Evolutionary conservation across 345 rosid species (phyloP).

Genomic region (Gossypium rotundifolium): DNA sequence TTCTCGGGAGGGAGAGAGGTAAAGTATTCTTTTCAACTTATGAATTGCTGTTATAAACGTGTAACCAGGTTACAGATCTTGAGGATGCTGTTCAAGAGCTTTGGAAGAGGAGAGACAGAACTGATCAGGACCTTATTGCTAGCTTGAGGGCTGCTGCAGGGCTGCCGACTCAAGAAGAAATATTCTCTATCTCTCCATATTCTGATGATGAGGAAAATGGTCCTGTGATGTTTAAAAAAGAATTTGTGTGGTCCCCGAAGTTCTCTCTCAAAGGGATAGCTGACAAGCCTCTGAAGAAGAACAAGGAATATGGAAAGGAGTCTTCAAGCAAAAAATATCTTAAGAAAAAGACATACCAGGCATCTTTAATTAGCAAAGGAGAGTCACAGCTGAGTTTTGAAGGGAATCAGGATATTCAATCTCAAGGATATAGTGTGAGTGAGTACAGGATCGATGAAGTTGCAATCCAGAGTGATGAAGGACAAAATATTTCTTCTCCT

Average conservation of each 20-base stretch:
- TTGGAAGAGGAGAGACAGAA: constrained; percentile 79
- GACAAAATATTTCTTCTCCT: constrained; percentile 35
- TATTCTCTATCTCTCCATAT: constrained; percentile 70
- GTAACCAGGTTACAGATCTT: constrained; percentile 91
- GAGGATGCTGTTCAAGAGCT: constrained; percentile 98
- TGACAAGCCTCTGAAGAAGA: constrained; percentile 86
- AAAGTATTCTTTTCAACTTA: constrained; percentile 6
- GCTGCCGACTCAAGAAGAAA: constrained; percentile 81
- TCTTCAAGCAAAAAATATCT: constrained; percentile 44
- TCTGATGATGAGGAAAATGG: constrained; percentile 94
- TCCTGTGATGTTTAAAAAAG: constrained; percentile 37
- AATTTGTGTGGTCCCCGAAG: constrained; percentile 64
- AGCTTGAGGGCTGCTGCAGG: constrained; percentile 93
- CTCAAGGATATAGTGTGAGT: constrained; percentile 33
- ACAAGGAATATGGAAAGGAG: constrained; percentile 68
- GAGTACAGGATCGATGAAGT: constrained; percentile 34
- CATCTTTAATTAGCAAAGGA: constrained; percentile 27
- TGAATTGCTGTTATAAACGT: constrained; percentile 11
- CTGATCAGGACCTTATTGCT: constrained; percentile 73
- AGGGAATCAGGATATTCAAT: constrained; percentile 29
- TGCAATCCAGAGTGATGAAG: constrained; percentile 38
- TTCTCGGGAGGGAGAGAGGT: neutral
- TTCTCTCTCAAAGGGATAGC: constrained; percentile 71
- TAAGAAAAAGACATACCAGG: constrained; percentile 44
- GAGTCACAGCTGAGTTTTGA: constrained; percentile 39